Evolutionary conservation across 2,329 filamentous ascomycete genomes (phyloP).

Genomic region (Fusarium graminum): DNA sequence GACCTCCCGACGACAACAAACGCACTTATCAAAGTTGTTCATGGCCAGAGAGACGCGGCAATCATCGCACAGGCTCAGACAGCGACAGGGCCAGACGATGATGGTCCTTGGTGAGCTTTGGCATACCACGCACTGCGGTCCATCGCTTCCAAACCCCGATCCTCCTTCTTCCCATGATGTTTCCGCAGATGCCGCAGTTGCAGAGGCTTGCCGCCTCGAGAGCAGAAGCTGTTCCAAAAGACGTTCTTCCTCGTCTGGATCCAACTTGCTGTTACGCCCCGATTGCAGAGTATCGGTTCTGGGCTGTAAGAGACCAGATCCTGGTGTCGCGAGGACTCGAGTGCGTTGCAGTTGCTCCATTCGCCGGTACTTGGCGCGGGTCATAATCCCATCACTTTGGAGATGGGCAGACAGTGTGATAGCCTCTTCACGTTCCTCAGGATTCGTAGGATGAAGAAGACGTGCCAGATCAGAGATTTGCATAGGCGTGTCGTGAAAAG

Average conservation of each 20-base stretch:
- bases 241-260: slow-evolving; percentile 70
- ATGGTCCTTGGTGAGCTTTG: slow-evolving; percentile 88
- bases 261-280: slow-evolving; percentile 58
- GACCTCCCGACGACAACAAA: slow-evolving; percentile 91
- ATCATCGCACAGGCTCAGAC: slow-evolving; percentile 93
- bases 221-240: slow-evolving; percentile 72
- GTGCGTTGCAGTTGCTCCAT: slow-evolving; percentile 77
- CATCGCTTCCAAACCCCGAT: slow-evolving; percentile 75
- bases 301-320: slow-evolving; percentile 40
- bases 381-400: slow-evolving; percentile 77
- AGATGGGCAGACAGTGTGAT: slow-evolving; percentile 85
- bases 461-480: slow-evolving; percentile 78
- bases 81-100: slow-evolving; percentile 96
- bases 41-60: slow-evolving; percentile 93
- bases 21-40: slow-evolving; percentile 97
- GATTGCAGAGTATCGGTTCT: slow-evolving; percentile 22
- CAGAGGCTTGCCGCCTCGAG: slow-evolving; percentile 58
- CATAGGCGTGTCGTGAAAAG: slow-evolving; percentile 72
- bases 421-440: slow-evolving; percentile 85
- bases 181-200: slow-evolving; percentile 26
- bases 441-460: slow-evolving; percentile 82
- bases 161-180: slow-evolving; percentile 77
- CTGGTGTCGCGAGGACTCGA: slow-evolving; percentile 64
- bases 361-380: slow-evolving; percentile 80
- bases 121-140: slow-evolving; percentile 93